Base-by-base conservation (phyloP, 2,329 filamentous ascomycete species). In the Fusarium clavum region DNA sequence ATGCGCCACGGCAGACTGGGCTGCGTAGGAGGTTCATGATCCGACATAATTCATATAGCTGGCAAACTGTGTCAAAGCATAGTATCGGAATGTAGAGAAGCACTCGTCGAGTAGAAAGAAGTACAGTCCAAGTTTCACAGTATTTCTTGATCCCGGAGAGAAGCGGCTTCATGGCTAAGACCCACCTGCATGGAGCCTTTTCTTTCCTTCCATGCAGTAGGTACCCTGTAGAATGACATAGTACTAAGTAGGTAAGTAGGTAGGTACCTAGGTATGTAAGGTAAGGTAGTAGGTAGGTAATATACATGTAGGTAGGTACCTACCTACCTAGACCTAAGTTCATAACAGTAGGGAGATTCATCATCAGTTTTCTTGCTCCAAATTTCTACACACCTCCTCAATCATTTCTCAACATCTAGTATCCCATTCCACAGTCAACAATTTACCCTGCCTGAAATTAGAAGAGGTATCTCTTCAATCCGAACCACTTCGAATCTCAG, bases 1-100 rank as follows among this genome's bases (percentile, higher is more conserved):
- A 90, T 81, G 68, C 92, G 91, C 91, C 92, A 94, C 80, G 89
- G 83, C 61, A 90, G 81, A 75, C 87, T 87, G 30, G 90, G 90
- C 78, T 85, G 81, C 61, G 69, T 65, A 44, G 77, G 73, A 52
- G 78, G 66, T 46, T 73, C 64, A 27, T 76, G 55, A 16, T 54
- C 60, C 45, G 73, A 69, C 73, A 75, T 75, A 46, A 29, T 40
- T 27, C 18, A 29, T 27, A 65, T 24, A 53, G 41, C 16, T 16
- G 46, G 22, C 18, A 24, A 9, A 12, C 34, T 43, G 29, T 24
- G 7, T 22, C 48, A 59, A 18, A 45, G 9, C 49, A 61, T 61
- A 16, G 24, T 40, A 24, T 29, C 25, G 38, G 20, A 30, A 40
- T 20, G 30, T 29, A 54, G 30, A 49, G 13, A 30, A n/a, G 29